These are phyloP conservation scores for Collybiopsis confluens DNA, from an alignment of 768 basidiomycete species.

Conservation along the genomic window DNA sequence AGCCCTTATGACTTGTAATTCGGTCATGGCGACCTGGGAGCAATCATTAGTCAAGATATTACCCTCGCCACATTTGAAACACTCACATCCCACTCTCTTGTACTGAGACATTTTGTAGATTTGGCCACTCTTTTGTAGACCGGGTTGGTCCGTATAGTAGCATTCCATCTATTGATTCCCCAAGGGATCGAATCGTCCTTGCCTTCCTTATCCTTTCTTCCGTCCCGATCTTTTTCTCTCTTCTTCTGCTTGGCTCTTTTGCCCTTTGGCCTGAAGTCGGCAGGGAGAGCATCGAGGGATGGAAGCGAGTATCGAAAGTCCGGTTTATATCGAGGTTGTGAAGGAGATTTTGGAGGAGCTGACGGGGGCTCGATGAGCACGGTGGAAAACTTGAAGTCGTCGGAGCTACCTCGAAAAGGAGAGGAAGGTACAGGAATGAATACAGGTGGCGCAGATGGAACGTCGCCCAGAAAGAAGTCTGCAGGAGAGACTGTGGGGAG, in stretches of 20 bases:
- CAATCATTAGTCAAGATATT: conserved; percentile 4
- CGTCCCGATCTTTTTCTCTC: conserved; percentile 36
- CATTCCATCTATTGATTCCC: conserved; percentile 70
- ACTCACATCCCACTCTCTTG: conserved; percentile 80
- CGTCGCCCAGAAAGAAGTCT: conserved; percentile 11
- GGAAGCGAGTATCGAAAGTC: conserved; percentile 44
- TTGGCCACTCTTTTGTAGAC: conserved; percentile 64
- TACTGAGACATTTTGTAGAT: conserved; percentile 74
- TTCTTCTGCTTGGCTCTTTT: conserved; percentile 50
- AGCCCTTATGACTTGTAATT: conserved; percentile 72
- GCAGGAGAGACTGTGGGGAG: background rate
- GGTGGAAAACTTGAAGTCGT: conserved; percentile 24
- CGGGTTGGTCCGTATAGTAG: conserved; percentile 72
- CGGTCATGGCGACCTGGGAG: conserved; percentile 69
- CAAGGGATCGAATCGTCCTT: conserved; percentile 62
- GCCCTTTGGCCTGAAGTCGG: conserved; percentile 42
- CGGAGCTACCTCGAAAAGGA: conserved; percentile 23
- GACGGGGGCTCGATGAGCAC: conserved; percentile 14
- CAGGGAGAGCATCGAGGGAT: conserved; percentile 42
- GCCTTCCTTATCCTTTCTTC: conserved; percentile 36
- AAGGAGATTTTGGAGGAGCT: conserved; percentile 9
- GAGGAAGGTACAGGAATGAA: conserved; percentile 32
- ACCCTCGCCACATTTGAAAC: background rate
- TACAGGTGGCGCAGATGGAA: conserved; percentile 19
- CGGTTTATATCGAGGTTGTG: conserved; percentile 27